phyloP scores from a whole-genome alignment of 176 grass and related monocot genomes.

The Carex parvula region DNA sequence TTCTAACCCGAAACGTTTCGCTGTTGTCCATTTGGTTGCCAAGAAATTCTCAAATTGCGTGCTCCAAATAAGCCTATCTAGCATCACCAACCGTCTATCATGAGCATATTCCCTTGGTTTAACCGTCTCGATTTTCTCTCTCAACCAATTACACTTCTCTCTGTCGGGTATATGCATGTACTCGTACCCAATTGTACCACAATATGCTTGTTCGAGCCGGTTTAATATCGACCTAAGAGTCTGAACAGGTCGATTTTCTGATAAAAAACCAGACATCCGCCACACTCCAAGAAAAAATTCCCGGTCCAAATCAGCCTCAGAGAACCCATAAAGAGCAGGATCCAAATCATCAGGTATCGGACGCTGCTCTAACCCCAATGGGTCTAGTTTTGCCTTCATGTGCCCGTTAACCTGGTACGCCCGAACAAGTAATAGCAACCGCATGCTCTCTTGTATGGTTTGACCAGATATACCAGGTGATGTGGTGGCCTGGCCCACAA shows the following conservation, averaged over 20 bases:
- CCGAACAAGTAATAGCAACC: constrained; percentile 38
- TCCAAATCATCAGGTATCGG: constrained; percentile 32
- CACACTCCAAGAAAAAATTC: constrained; percentile 49
- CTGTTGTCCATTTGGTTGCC: constrained; percentile 38
- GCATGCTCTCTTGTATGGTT: constrained; percentile 51
- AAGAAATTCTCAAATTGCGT: constrained; percentile 48
- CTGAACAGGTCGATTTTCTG: constrained; percentile 44
- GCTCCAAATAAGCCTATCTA: constrained; percentile 52
- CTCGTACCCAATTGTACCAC: constrained; percentile 42
- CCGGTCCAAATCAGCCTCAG: constrained; percentile 40
- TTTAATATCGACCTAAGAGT: constrained; percentile 32
- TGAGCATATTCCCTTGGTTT: constrained; percentile 36
- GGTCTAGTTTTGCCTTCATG: constrained; percentile 47
- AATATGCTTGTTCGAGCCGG: constrained; percentile 38
- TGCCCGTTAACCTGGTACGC: constrained; percentile 49
- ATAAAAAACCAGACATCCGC: constrained; percentile 50
- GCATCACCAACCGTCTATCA: constrained; percentile 35
- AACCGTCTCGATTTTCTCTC: constrained; percentile 43
- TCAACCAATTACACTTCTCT: constrained; percentile 47
- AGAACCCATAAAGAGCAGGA: constrained; percentile 25
- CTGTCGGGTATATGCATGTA: constrained; percentile 45
- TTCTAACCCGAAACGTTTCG: constrained; percentile 46
- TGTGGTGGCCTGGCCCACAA: constrained; percentile 42
- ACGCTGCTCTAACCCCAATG: constrained; percentile 27
- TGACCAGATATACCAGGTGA: constrained; percentile 46